These are phyloP conservation scores for Cryphonectria naterciae DNA, from an alignment of 2,329 filamentous ascomycete genomes.

Conservation along the genomic window DNA sequence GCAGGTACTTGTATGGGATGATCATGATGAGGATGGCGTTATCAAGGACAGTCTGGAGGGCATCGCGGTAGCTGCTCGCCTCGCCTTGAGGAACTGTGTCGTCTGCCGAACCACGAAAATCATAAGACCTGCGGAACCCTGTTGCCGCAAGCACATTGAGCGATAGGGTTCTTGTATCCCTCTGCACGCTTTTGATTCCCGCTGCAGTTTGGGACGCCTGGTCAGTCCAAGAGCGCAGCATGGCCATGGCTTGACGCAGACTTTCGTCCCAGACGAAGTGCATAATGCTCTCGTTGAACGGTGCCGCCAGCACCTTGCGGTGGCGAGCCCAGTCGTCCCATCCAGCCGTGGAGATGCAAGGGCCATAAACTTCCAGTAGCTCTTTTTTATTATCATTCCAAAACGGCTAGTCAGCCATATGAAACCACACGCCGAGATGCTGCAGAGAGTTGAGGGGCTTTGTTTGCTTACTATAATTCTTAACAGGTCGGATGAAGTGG, in stretches of 20 bases:
- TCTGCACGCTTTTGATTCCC: constrained; percentile 29
- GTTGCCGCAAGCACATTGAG: constrained; percentile 37
- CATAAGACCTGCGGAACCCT: constrained; percentile 34
- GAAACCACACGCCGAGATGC: background rate
- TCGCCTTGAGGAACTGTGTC: constrained; percentile 26
- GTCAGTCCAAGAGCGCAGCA: constrained; percentile 32
- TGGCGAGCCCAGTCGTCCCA: constrained; percentile 39
- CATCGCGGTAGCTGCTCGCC: constrained; percentile 33
- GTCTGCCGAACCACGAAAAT: constrained; percentile 31
- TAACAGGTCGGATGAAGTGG: constrained; percentile 34
- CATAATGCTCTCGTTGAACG: constrained; percentile 38
- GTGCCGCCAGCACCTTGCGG: constrained; percentile 34
- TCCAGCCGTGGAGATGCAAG: constrained; percentile 36
- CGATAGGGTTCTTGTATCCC: constrained; percentile 35
- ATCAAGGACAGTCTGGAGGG: constrained; percentile 36
- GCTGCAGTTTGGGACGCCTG: background rate
- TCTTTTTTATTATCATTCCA: constrained; percentile 19
- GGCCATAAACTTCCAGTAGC: constrained; percentile 36
- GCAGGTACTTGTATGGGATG: constrained; percentile 26
- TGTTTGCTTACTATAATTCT: constrained; percentile 29
- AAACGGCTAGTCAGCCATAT: background rate
- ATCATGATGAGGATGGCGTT: constrained; percentile 36
- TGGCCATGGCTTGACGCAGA: constrained; percentile 33
- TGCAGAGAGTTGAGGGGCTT: background rate
- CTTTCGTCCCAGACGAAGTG: constrained; percentile 37